Base-by-base conservation (phyloP, 1,284 basidiomycete species). In the Leccinum subatratum region DNA sequence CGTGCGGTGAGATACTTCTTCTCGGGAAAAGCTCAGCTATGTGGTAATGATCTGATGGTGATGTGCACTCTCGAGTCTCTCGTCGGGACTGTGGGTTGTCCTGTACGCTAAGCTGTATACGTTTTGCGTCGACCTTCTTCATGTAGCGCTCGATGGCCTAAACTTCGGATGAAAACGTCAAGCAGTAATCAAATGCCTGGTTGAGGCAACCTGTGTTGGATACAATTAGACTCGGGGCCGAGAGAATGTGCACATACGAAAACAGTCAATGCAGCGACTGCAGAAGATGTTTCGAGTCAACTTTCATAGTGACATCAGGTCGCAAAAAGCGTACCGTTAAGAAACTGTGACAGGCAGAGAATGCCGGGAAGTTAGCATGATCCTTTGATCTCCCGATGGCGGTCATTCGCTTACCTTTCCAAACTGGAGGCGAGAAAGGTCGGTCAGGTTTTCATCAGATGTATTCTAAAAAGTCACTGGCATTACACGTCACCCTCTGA, bases 181-280 rank as follows among this genome's bases (percentile, higher is more conserved):
- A 42, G 39, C 39, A 42, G 39, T 42, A 42, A 42, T 42, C 39
- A 42, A 42, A 42, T 42, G 16, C 39, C 39, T 42, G 16, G 39
- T 9, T 1, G 45, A 28, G 66, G 32, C 37, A 73, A 37, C 37
- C 14, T 37, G 14, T 37, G 25, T 25, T 37, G 16, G 7, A 42
- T 18, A 8, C 2, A 30, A 11, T 28, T 20, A 48, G 8, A 20
- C 20, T 51, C 48, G 48, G n/a, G 2, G 9, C 16, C 18, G 25
- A 60, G 3, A 37, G 4, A 18, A 62, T 34, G 16, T 6, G 6
- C 18, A 63, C 73, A 3, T 61, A 75, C 73, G 20, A 73, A 67
- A 34, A 57, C 14, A 18, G 69, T 63, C 62, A 75, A 11, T 1
- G 69, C 72, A 48, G 72, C 72, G 8, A 75, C 72, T 75, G 22